phyloP scores from a whole-genome alignment of 2,329 filamentous ascomycete genomes.

The Aaosphaeria arxii region DNA sequence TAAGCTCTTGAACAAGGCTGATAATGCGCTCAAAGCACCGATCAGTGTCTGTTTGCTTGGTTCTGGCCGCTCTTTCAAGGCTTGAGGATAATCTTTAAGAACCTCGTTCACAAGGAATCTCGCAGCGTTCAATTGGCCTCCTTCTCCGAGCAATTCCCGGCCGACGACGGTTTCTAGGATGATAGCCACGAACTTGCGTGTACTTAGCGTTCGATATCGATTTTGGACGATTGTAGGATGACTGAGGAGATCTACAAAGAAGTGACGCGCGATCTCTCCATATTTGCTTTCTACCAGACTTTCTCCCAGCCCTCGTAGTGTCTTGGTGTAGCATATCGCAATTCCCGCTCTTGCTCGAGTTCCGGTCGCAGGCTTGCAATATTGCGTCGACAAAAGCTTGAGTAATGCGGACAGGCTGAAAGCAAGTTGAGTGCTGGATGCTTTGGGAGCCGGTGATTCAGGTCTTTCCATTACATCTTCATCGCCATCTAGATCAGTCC shows the following conservation, averaged over 20 bases:
- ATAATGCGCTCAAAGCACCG: conserved; percentile 73
- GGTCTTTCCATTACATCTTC: conserved; percentile 67
- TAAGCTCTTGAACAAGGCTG: conserved; percentile 73
- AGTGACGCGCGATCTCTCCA: conserved; percentile 72
- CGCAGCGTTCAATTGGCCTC: conserved; percentile 79
- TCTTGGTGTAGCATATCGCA: conserved; percentile 79
- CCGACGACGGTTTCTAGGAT: conserved; percentile 83
- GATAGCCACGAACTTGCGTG: conserved; percentile 78
- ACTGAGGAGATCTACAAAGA: conserved; percentile 77
- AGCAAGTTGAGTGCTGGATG: conserved; percentile 65
- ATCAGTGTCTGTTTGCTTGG: conserved; percentile 84
- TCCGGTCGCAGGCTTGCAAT: conserved; percentile 72
- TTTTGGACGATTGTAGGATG: conserved; percentile 75
- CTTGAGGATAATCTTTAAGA: conserved; percentile 91
- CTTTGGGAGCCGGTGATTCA: conserved; percentile 73
- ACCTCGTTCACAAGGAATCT: conserved; percentile 81
- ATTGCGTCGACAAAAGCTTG: conserved; percentile 75
- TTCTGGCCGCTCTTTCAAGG: conserved; percentile 80
- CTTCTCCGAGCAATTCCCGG: conserved; percentile 78
- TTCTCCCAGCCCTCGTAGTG: conserved; percentile 76
- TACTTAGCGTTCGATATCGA: conserved; percentile 81
- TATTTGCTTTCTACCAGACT: conserved; percentile 82
- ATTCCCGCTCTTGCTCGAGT: conserved; percentile 81
- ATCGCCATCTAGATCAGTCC: conserved; percentile 64
- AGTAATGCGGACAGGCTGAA: conserved; percentile 77